Evolutionary conservation across 805 yeast genomes (phyloP).

Genomic region (Zygoascus bituminiphila): DNA sequence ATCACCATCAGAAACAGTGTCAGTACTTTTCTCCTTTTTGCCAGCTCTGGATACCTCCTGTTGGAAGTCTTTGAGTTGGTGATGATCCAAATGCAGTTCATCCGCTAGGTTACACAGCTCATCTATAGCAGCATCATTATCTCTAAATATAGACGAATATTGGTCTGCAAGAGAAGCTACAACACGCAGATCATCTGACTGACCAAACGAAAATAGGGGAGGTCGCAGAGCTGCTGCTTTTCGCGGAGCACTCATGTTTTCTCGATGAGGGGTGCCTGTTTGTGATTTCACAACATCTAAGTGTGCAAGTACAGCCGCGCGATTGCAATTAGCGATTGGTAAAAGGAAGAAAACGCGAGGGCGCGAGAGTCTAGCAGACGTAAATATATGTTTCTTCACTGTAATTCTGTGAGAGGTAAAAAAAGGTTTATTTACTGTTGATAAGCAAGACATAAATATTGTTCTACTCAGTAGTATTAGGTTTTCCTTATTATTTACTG

Average conservation of each 20-base stretch:
- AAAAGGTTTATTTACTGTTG: no score
- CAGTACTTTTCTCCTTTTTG: slow-evolving; percentile 3
- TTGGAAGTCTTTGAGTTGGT: slow-evolving; percentile 2
- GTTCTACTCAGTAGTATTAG: no score
- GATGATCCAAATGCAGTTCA: slow-evolving; percentile 4
- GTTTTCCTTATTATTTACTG: no score
- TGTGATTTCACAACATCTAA: no score
- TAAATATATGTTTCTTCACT: no score
- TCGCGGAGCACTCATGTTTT: background rate
- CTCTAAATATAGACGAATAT: background rate
- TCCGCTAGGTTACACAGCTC: slow-evolving; percentile 13
- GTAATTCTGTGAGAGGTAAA: no score
- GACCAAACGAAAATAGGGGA: slow-evolving; percentile 1
- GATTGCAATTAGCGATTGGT: no score
- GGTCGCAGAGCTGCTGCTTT: slow-evolving; percentile 4
- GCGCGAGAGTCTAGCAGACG: no score
- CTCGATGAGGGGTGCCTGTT: background rate
- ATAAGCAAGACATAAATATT: no score
- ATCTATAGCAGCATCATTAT: slow-evolving; percentile 1
- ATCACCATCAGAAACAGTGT: slow-evolving; percentile 9
- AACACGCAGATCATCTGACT: background rate
- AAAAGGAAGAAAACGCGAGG: no score
- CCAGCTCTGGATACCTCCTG: background rate
- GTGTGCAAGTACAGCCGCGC: no score
- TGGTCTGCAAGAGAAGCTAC: background rate